Base-by-base conservation (phyloP, 352 stramenopile genomes). In the Pythium dissimile region DNA sequence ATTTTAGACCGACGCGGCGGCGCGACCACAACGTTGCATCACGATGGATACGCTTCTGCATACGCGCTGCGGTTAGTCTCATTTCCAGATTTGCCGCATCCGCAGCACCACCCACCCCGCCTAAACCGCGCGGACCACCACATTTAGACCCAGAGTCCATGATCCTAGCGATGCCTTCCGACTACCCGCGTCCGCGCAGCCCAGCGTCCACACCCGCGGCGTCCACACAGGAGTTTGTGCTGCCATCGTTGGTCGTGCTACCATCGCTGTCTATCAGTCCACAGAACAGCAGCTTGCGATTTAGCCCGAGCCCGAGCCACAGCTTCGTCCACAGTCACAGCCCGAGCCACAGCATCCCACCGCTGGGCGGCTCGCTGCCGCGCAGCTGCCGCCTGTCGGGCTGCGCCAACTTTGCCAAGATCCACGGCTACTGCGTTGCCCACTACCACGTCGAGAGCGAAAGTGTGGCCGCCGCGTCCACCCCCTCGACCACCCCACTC, bases 351-450 rank as follows among this genome's bases (percentile, higher is more conserved):
- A 59, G 47, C 8, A 43, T 84, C 8, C 69, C 84, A 18, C 68
- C 72, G 16, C 73, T 77, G 6, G 59, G 78, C 12, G 73, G 75
- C 7, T 54, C 54, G 10, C 56, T 66, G 15, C 64, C 73, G 20
- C 72, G 74, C 46, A 75, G 76, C 53, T 86, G 76, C 57, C 69
- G 56, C 30, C 69, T 75, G 48, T 62, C 72, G 15, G 72, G 76
- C 27, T 89, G 81, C 48, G 62, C 69, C 54, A 83, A 86, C 68
- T 81, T 83, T 41, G 70, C 77, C 62, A 84, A 85, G 61, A 77
- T 83, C 74, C 73, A 89, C 49, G 73, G 80, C 15, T 77, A 73
- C 54, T 88, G 79, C 57, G 74, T 79, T 23, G 69, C 80, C 42
- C 79, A 92, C 57, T 78, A 75, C 54, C 71, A 85, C 23, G 59